Evolutionary conservation across 2,329 filamentous ascomycete genomes (phyloP), one percentile per base, ranked within the genome.

Genomic region (Alternaria sp.): DNA sequence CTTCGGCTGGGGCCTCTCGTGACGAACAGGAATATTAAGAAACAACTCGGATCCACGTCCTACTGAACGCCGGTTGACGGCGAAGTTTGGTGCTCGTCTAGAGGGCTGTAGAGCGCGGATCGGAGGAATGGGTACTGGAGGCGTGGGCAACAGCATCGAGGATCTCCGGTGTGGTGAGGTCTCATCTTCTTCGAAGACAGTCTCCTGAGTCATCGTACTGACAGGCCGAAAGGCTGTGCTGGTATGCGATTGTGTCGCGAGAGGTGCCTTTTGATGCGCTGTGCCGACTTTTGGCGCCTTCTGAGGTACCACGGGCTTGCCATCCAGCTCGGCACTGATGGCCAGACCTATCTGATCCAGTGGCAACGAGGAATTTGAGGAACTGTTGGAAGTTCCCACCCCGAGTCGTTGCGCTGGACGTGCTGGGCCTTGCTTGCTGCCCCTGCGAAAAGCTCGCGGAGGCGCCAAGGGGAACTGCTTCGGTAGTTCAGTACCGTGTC

Each of bases 161-260:
- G 74, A 75, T 58, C 73, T 67, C 10, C 73, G 69, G 11, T 65
- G 68, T 32, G 66, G 63, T 11, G 66, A 36, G 5, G 63, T 9
- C n/a, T 73, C 71, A 46, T 79, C 77, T 65, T 81, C 79, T 62
- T 81, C 79, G 28, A 81, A 81, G 2, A 81, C 69, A n/a, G 79
- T 80, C 25, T 66, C 66, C 57, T 78, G 73, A 3, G 76, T 79
- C 53, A 78, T 65, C 9, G 71, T 69, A 62, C 77, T 80, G 19
- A 77, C 60, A 3, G 74, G 75, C 11, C 77, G 68, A 52, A 66
- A 61, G 8, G 62, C 58, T 8, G 45, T 30, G 13, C 67, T 62
- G 12, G 47, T 23, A 17, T 62, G 57, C 9, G 62, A 57, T 51
- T 60, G 63, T 51, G 56, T 46, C 32, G 28, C 19, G 32, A 32